Evolutionary conservation across 2,329 filamentous ascomycete genomes (phyloP).

Genomic region (Leptographium procerum): DNA sequence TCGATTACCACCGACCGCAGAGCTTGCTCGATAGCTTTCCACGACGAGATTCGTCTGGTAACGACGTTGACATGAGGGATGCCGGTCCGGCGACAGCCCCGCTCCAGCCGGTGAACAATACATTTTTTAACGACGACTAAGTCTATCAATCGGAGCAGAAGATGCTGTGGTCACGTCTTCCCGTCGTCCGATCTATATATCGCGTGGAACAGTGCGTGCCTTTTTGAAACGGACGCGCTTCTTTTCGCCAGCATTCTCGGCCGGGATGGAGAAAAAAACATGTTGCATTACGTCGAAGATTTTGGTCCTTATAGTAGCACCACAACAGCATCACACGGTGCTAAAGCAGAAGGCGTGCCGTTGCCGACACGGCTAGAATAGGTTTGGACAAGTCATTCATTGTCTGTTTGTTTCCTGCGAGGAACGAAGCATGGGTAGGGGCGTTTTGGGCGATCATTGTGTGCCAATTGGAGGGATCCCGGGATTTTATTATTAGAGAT

Average conservation of each 20-base stretch:
- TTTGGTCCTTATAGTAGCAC: neutral
- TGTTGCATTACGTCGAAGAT: neutral
- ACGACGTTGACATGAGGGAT: conserved; percentile 46
- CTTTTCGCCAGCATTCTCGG: neutral
- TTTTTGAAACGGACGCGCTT: neutral
- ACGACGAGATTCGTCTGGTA: conserved; percentile 22
- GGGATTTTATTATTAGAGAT: neutral
- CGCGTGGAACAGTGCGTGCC: neutral
- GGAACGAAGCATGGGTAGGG: conserved; percentile 7
- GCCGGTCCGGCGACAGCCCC: conserved; percentile 44
- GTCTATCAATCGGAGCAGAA: neutral
- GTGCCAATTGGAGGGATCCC: neutral
- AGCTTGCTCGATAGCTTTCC: conserved; percentile 19
- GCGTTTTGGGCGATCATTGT: conserved; percentile 5
- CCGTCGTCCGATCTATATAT: neutral
- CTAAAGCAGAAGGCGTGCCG: neutral
- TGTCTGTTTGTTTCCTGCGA: neutral
- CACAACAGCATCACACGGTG: neutral
- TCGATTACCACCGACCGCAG: conserved; percentile 29
- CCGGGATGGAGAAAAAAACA: neutral
- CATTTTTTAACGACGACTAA: conserved; percentile 36
- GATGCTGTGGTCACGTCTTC: neutral
- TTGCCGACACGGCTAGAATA: neutral
- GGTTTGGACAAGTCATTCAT: neutral
- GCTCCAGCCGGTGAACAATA: conserved; percentile 32